phyloP scores from a whole-genome alignment of 2,329 filamentous ascomycete species.

The Pleoardoris graminearum region DNA sequence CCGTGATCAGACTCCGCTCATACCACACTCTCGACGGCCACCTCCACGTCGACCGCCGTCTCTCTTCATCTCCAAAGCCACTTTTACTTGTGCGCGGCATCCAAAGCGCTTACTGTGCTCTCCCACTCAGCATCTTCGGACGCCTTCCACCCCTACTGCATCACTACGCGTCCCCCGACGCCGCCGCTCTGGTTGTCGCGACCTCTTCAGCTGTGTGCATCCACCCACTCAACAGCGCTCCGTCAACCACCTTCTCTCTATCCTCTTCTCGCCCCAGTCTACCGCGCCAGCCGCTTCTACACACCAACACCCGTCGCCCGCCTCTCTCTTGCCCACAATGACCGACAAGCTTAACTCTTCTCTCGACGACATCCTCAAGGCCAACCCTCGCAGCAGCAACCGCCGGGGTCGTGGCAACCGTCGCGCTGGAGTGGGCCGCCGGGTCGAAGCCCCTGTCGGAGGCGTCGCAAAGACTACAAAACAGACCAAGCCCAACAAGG shows the following conservation, averaged over 20 bases:
- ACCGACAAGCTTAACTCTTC: conserved; percentile 88
- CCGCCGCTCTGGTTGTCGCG: conserved; percentile 11
- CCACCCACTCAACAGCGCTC: conserved; percentile 1
- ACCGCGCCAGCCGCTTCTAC: conserved; percentile 16
- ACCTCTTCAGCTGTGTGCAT: conserved; percentile 11
- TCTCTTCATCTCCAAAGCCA: conserved; percentile 4
- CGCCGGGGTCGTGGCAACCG: conserved; percentile 54
- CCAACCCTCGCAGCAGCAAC: conserved; percentile 60
- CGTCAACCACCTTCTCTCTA: conserved; percentile 14
- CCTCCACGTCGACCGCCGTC: conserved; percentile 12
- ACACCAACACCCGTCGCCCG: conserved; percentile 16
- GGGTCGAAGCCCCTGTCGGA: conserved; percentile 70
- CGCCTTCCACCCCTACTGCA: background rate
- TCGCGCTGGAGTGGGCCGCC: conserved; percentile 52
- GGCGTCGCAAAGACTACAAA: conserved; percentile 80
- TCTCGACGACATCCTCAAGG: conserved; percentile 95
- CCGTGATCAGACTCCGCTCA: conserved; percentile 13
- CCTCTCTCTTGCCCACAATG: conserved; percentile 27
- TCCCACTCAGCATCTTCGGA: background rate
- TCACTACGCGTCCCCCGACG: background rate
- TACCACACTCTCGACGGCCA: conserved; percentile 5
- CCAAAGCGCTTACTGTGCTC: background rate
- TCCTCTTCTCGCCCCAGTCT: conserved; percentile 17
- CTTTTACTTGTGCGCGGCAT: conserved; percentile 8
- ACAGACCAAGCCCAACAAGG: conserved; percentile 61